A percentile compares a stretch with the other conserved stretches of the same genome.
phyloP scores from a whole-genome alignment of 2,329 filamentous ascomycete species.

The Diaporthe batatas region DNA sequence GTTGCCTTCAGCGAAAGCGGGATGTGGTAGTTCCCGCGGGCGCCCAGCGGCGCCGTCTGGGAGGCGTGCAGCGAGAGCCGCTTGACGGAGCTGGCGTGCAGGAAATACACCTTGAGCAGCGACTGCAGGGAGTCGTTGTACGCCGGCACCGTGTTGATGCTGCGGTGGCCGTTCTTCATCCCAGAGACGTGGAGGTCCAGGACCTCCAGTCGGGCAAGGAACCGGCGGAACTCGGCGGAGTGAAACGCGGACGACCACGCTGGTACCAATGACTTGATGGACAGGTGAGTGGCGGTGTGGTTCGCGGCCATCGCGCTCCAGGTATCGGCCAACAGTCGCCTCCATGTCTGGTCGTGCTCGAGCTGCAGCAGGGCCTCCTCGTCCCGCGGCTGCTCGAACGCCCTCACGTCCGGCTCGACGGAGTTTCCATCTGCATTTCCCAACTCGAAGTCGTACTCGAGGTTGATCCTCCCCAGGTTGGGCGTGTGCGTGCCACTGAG shows the following conservation, averaged over 20 bases:
- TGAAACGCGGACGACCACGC: slow-evolving; percentile 40
- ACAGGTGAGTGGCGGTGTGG: slow-evolving; percentile 34
- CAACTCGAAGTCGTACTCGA: slow-evolving; percentile 38
- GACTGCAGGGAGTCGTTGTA: slow-evolving; percentile 41
- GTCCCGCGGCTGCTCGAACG: slow-evolving; percentile 38
- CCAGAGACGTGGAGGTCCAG: slow-evolving; percentile 38
- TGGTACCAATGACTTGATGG: slow-evolving; percentile 36
- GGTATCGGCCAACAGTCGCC: slow-evolving; percentile 39
- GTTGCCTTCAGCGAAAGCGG: slow-evolving; percentile 41
- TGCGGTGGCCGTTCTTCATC: slow-evolving; percentile 38
- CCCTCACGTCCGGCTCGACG: slow-evolving; percentile 33
- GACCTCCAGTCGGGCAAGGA: slow-evolving; percentile 35
- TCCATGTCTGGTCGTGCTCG: slow-evolving; percentile 39
- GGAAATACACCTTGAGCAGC: slow-evolving; percentile 40
- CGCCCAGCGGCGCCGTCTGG: slow-evolving; percentile 39
- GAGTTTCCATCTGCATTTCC: slow-evolving; percentile 6
- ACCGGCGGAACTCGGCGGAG: slow-evolving; percentile 27
- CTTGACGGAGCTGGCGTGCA: slow-evolving; percentile 38
- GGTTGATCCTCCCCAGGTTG: slow-evolving; percentile 30
- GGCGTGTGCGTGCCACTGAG: slow-evolving; percentile 38
- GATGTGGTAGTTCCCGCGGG: slow-evolving; percentile 40
- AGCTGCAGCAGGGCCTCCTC: slow-evolving; percentile 39
- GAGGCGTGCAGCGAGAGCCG: slow-evolving; percentile 39
- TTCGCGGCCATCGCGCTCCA: slow-evolving; percentile 40
- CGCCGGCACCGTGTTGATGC: slow-evolving; percentile 41